Evolutionary conservation across 495 filamentous ascomycete species (phyloP).

Genomic region (Geopyxis carbonaria): DNA sequence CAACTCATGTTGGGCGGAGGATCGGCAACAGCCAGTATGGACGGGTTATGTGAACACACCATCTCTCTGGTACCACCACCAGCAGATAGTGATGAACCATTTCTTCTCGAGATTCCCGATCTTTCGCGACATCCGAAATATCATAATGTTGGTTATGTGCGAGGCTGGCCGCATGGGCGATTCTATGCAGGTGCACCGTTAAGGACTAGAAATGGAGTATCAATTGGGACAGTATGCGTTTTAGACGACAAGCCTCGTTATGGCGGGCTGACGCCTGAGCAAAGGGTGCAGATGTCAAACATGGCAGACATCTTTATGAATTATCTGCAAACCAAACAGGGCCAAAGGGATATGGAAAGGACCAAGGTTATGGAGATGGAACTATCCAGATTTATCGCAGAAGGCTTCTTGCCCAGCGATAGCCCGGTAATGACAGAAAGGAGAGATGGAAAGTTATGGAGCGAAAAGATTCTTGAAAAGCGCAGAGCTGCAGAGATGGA

Average conservation of each 20-base stretch:
- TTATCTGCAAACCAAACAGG: conserved; percentile 34
- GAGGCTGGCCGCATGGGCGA: conserved; percentile 29
- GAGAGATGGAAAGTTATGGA: conserved; percentile 10
- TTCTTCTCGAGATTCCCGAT: conserved; percentile 34
- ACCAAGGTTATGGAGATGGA: conserved; percentile 12
- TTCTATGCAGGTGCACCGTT: conserved; percentile 55
- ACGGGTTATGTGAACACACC: conserved; percentile 35
- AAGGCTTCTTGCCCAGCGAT: conserved; percentile 10
- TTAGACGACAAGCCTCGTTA: conserved; percentile 39
- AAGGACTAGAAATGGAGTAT: conserved; percentile 47
- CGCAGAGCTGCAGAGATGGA: conserved; percentile 7
- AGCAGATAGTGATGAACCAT: conserved; percentile 21
- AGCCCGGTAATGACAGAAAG: conserved; percentile 9
- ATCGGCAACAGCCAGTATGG: conserved; percentile 28
- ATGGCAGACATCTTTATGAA: conserved; percentile 43
- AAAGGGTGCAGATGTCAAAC: conserved; percentile 29
- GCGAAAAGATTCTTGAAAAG: conserved; percentile 4
- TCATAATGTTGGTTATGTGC: conserved; percentile 29
- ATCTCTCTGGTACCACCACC: conserved; percentile 23
- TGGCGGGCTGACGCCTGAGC: conserved; percentile 26
- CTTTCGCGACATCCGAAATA: conserved; percentile 35
- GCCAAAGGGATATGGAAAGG: conserved; percentile 6
- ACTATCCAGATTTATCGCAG: conserved; percentile 12
- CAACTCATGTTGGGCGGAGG: conserved; percentile 28
- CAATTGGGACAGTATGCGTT: conserved; percentile 54